phyloP scores from a whole-genome alignment of 2,329 filamentous ascomycete species.

The Lizonia empirigonia region DNA sequence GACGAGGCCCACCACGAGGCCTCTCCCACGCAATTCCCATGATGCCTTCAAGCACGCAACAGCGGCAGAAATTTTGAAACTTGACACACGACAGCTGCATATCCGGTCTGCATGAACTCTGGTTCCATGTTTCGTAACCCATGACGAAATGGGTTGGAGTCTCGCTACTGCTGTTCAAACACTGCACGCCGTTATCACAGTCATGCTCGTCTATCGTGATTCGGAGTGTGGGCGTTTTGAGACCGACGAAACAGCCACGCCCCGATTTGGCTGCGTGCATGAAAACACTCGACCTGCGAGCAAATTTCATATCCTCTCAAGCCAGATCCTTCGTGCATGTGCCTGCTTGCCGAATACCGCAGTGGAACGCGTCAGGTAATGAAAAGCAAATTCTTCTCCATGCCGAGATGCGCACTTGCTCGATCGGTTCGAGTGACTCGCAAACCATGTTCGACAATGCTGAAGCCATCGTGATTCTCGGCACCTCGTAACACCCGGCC shows the following conservation, averaged over 20 bases:
- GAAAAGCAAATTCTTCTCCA: not conserved
- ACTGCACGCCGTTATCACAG: not conserved
- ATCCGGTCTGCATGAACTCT: slow-evolving; percentile 10
- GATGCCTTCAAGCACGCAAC: slow-evolving; percentile 9
- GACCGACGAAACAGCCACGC: slow-evolving; percentile 7
- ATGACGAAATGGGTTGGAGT: not conserved
- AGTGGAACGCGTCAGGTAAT: not conserved
- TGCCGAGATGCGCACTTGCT: not conserved
- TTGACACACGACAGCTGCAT: slow-evolving; percentile 5
- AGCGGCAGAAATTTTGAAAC: slow-evolving; percentile 15
- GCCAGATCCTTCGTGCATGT: slow-evolving; percentile 7
- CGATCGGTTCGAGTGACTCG: not conserved
- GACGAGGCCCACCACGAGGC: not conserved
- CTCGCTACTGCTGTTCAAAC: slow-evolving; percentile 3
- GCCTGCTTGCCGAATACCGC: not conserved
- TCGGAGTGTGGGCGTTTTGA: not conserved
- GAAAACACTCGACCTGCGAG: slow-evolving; percentile 2
- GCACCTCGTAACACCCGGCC: not conserved
- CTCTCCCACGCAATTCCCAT: not conserved
- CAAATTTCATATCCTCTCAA: slow-evolving; percentile 2
- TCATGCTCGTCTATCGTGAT: slow-evolving; percentile 6
- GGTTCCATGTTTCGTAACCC: slow-evolving; percentile 2
- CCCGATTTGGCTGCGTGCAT: slow-evolving; percentile 5
- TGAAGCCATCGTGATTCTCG: not conserved
- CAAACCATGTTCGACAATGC: not conserved